Conservation (phyloP, 805 yeast species). For the Candida broadrunensis region DNA sequence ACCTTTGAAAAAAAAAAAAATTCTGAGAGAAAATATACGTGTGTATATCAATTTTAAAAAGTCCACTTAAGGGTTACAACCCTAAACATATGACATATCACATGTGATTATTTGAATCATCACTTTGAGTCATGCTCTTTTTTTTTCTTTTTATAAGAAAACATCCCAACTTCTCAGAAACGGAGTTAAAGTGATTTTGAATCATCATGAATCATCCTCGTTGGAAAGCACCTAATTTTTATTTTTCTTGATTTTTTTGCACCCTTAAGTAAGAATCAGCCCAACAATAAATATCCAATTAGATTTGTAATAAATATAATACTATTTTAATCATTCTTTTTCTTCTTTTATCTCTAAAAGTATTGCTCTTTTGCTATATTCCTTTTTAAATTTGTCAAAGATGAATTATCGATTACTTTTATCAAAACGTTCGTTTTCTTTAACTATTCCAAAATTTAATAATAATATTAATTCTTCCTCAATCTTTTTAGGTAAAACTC, state of each 20-base stretch:
- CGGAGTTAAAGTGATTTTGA: background rate
- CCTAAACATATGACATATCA: too few relatives aligned
- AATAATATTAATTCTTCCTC: background rate
- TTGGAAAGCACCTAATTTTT: too few relatives aligned
- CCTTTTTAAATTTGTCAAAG: too few relatives aligned
- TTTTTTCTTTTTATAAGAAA: too few relatives aligned
- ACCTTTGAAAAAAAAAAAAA: too few relatives aligned
- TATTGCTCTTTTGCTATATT: too few relatives aligned
- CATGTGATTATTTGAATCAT: background rate
- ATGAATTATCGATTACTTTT: too few relatives aligned
- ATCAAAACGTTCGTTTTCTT: constrained; percentile 1
- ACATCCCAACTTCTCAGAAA: too few relatives aligned
- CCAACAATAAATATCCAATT: background rate
- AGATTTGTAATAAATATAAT: background rate
- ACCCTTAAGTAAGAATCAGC: background rate
- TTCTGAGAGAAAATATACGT: too few relatives aligned
- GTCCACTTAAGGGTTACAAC: too few relatives aligned
- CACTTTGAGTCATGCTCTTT: background rate
- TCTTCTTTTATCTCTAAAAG: too few relatives aligned
- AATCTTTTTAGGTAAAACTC: background rate
- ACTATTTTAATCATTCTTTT: background rate
- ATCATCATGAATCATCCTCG: background rate
- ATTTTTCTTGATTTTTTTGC: background rate
- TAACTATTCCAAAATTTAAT: background rate
- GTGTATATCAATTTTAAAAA: too few relatives aligned